These are phyloP conservation scores for Eucalyptus curtisii DNA, from an alignment of 345 rosid genomes.

Conservation along the genomic window DNA sequence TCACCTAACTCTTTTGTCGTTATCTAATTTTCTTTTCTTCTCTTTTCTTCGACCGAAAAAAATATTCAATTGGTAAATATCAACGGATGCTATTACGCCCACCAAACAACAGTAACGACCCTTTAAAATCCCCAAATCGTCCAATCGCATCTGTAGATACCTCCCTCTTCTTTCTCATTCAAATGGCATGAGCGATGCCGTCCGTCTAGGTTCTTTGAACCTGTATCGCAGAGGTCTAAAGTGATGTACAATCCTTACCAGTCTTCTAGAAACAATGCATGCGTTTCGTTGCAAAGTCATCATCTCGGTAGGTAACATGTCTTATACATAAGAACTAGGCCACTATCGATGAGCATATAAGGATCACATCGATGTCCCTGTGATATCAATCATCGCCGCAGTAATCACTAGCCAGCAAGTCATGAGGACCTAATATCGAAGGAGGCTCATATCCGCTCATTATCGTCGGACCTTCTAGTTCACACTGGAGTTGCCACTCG, in stretches of 20 bases:
- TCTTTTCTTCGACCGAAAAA: neutral
- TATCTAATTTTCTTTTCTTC: neutral
- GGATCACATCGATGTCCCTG: neutral
- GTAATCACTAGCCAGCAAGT: neutral
- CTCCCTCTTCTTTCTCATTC: neutral
- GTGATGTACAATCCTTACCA: neutral
- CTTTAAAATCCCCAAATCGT: neutral
- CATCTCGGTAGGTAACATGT: neutral
- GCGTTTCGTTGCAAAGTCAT: neutral
- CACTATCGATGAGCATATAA: neutral
- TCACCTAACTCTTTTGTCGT: neutral
- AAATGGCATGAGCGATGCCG: neutral
- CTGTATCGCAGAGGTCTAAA: neutral
- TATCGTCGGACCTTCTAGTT: neutral
- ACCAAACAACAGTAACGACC: neutral
- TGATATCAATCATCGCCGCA: neutral
- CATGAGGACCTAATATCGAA: neutral
- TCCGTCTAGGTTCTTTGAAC: neutral
- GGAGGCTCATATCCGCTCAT: neutral
- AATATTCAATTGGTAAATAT: neutral
- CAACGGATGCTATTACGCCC: neutral
- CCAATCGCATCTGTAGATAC: neutral
- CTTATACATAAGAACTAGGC: neutral
- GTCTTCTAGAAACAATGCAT: neutral
- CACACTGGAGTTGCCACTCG: neutral